Conservation (phyloP, 2,329 filamentous ascomycete species). For the Diplodia scrobiculata region DNA sequence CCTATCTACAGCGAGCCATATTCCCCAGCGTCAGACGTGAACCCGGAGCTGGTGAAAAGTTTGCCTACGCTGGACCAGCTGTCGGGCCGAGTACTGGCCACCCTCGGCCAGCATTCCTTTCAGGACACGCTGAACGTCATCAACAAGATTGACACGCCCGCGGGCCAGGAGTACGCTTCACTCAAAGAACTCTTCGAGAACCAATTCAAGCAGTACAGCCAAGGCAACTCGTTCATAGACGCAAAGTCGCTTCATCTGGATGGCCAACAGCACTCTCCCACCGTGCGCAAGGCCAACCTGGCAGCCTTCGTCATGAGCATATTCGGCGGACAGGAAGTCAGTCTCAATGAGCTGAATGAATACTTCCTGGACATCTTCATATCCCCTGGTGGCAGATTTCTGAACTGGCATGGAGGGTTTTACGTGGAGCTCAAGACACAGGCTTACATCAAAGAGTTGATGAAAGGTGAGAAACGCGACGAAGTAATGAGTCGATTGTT, state of each 20-base stretch:
- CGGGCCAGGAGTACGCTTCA: constrained; percentile 63
- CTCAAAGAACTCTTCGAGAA: constrained; percentile 65
- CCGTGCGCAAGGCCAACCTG: constrained; percentile 64
- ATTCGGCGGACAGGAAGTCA: constrained; percentile 65
- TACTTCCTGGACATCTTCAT: constrained; percentile 66
- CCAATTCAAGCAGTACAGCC: constrained; percentile 60
- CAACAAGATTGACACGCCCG: constrained; percentile 57
- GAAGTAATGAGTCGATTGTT: constrained; percentile 63
- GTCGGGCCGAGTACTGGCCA: constrained; percentile 62
- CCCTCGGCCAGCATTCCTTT: constrained; percentile 59
- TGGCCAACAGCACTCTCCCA: constrained; percentile 37
- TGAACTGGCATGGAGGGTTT: constrained; percentile 62
- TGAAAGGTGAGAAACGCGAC: constrained; percentile 56
- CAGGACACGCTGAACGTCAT: constrained; percentile 61
- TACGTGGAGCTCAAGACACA: constrained; percentile 68
- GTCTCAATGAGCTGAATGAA: constrained; percentile 65
- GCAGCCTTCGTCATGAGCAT: constrained; percentile 66
- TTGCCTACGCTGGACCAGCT: constrained; percentile 37
- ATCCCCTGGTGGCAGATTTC: constrained; percentile 58
- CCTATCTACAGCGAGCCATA: constrained; percentile 26
- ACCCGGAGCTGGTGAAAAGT: constrained; percentile 8
- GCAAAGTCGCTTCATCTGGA: constrained; percentile 60
- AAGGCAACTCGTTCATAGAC: constrained; percentile 59
- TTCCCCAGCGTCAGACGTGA: constrained; percentile 12
- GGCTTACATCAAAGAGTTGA: constrained; percentile 55